phyloP scores from a whole-genome alignment of 1,284 basidiomycete species.

The Rhodofomes roseus region DNA sequence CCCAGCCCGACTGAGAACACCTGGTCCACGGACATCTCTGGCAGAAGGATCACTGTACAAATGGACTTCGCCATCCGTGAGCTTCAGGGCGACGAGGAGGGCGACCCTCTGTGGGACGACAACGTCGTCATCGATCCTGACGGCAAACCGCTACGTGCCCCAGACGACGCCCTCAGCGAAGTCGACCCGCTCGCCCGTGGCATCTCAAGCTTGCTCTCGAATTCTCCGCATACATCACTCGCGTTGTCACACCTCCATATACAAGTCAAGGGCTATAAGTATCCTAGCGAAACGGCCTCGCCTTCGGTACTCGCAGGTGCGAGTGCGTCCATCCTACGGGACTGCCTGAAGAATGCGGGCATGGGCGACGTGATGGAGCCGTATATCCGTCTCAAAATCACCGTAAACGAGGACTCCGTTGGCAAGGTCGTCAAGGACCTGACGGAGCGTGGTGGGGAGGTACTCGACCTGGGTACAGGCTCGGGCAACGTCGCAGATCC shows the following conservation, averaged over 20 bases:
- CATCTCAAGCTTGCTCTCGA: conserved; percentile 64
- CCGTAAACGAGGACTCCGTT: conserved; percentile 59
- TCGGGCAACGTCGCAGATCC: conserved; percentile 29
- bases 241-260: conserved; percentile 62
- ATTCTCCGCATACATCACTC: conserved; percentile 71
- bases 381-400: conserved; percentile 62
- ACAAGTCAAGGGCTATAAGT: conserved; percentile 41
- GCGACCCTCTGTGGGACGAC: conserved; percentile 69
- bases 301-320: conserved; percentile 61
- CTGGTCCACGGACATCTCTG: conserved; percentile 62
- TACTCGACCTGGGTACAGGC: conserved; percentile 57
- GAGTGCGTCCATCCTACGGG: conserved; percentile 58
- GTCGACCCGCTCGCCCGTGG: conserved; percentile 53
- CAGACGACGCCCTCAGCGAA: conserved; percentile 43
- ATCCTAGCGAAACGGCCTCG: conserved; percentile 37
- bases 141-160: conserved; percentile 49
- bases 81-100: conserved; percentile 50
- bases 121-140: conserved; percentile 60
- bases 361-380: conserved; percentile 74
- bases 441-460: conserved; percentile 71
- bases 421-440: conserved; percentile 76
- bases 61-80: conserved; percentile 52
- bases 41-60: conserved; percentile 43
- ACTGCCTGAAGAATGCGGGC: conserved; percentile 53
- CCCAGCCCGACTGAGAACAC: conserved; percentile 30